Evolutionary conservation across 108 stramenopile species (phyloP).

Genomic region (Skeletonema grethae): DNA sequence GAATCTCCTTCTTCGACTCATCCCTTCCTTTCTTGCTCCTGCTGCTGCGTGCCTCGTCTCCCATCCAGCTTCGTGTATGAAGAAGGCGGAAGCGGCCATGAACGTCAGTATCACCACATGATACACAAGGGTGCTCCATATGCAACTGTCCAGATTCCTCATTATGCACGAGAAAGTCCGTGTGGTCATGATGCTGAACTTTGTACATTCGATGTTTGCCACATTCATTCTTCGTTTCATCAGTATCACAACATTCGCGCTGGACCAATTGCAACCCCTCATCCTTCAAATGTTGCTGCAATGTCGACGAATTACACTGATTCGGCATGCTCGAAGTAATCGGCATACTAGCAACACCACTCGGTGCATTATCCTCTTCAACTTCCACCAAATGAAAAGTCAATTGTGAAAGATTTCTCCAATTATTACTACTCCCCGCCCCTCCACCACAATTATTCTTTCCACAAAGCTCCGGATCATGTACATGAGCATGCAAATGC

Average conservation of each 20-base stretch:
- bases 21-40: neutral
- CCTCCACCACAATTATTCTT: neutral
- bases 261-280: slow-evolving; percentile 20
- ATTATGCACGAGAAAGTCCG: slow-evolving; percentile 50
- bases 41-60: neutral
- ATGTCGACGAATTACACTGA: slow-evolving; percentile 24
- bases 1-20: slow-evolving; percentile 9
- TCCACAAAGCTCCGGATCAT: slow-evolving; percentile 29
- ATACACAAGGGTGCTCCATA: slow-evolving; percentile 55
- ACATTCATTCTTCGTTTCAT: slow-evolving; percentile 6
- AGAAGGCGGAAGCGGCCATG: slow-evolving; percentile 49
- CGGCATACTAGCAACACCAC: slow-evolving; percentile 11
- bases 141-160: slow-evolving; percentile 43
- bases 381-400: slow-evolving; percentile 21
- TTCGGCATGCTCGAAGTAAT: slow-evolving; percentile 41
- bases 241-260: slow-evolving; percentile 5
- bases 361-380: slow-evolving; percentile 2
- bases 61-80: slow-evolving; percentile 44
- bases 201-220: slow-evolving; percentile 22
- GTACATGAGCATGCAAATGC: slow-evolving; percentile 61
- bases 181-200: slow-evolving; percentile 56
- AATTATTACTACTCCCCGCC: slow-evolving; percentile 4
- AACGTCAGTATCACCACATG: slow-evolving; percentile 48
- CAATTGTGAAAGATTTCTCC: slow-evolving; percentile 28
- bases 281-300: slow-evolving; percentile 19